Evolutionary conservation across 2,329 filamentous ascomycete species (phyloP), one percentile per base, ranked within the genome.

Genomic region (Trichoderma lentiforme): DNA sequence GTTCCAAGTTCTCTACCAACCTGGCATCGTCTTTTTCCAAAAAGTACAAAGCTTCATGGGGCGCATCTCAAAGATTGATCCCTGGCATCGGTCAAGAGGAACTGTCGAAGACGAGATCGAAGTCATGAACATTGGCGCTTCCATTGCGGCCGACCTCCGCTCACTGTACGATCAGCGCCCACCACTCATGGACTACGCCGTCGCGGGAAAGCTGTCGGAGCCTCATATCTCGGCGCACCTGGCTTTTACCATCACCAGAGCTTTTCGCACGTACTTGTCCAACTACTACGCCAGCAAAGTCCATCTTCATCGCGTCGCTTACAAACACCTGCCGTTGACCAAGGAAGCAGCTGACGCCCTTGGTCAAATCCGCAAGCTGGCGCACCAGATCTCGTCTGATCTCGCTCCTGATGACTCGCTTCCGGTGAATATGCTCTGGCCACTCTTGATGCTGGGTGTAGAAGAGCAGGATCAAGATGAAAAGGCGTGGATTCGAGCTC

Each of bases 51-150:
- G 84, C 39, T 88, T 88, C 75, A 87, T 88, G 80, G 87, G 87
- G 2, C 82, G 86, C 6, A 88, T 89, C 62, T 86, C 86, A 7
- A 83, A 85, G 70, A 88, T 89, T 68, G 86, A 88, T 70, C 86
- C 83, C 1, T 88, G 86, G 85, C 86, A 89, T 76, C 83, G 87
- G 12, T 83, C 83, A 28, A 83, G 87, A 8, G 86, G 86, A 5
- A 89, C 86, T 0, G 87, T 89, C 11, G 83, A 87, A 64, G 87
- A 89, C 75, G 86, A 89, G 78, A 88, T 85, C 2, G 86, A 89
- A 71, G 86, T 88, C 1, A 88, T 89, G 86, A 83, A 83, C 36
- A 82, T 86, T 60, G 87, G 84, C 1, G 82, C 85, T 2, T 79
- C 82, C 65, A 89, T 89, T 63, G 81, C 83, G 3, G 80, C 81